Evolutionary conservation across 371 early-diverging fungal genomes (phyloP).

Genomic region (Mucor saturninus): DNA sequence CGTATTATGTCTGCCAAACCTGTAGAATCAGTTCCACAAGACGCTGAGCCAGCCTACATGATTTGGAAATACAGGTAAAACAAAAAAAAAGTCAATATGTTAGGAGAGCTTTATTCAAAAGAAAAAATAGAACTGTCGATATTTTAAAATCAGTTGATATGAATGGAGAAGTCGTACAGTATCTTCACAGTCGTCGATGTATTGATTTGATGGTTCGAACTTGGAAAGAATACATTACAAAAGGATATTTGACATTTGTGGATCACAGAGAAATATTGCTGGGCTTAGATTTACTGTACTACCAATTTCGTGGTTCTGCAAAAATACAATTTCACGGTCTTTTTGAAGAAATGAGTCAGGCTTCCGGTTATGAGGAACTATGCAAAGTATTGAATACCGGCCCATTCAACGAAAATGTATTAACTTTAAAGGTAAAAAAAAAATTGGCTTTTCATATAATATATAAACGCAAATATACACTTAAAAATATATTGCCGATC

Average conservation of each 20-base stretch:
- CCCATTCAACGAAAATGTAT: conserved; percentile 6
- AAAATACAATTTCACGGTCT: conserved; percentile 13
- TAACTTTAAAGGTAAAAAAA: conserved; percentile 28
- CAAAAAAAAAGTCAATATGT: not conserved
- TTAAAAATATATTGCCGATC: conserved; percentile 13
- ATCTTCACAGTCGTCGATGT: conserved; percentile 36
- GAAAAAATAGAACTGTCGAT: conserved; percentile 24
- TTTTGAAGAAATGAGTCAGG: conserved; percentile 12
- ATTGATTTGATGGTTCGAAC: conserved; percentile 31
- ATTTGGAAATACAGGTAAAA: conserved; percentile 36
- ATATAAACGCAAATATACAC: not conserved
- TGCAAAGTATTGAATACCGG: conserved; percentile 15
- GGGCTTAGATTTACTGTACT: conserved; percentile 26
- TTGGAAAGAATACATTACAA: conserved; percentile 36
- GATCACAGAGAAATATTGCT: conserved; percentile 33
- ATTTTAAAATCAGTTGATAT: conserved; percentile 34
- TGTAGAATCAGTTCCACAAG: conserved; percentile 8
- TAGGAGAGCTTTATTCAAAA: too few relatives aligned
- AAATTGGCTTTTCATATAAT: too few relatives aligned
- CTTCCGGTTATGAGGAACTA: conserved; percentile 15
- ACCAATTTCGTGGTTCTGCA: conserved; percentile 19
- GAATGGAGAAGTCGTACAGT: conserved; percentile 42
- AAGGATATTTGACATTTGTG: conserved; percentile 14
- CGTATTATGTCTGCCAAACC: conserved; percentile 47
- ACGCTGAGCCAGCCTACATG: conserved; percentile 29